phyloP scores from a whole-genome alignment of 148 eudicot species.

The Diospyros kaki region DNA sequence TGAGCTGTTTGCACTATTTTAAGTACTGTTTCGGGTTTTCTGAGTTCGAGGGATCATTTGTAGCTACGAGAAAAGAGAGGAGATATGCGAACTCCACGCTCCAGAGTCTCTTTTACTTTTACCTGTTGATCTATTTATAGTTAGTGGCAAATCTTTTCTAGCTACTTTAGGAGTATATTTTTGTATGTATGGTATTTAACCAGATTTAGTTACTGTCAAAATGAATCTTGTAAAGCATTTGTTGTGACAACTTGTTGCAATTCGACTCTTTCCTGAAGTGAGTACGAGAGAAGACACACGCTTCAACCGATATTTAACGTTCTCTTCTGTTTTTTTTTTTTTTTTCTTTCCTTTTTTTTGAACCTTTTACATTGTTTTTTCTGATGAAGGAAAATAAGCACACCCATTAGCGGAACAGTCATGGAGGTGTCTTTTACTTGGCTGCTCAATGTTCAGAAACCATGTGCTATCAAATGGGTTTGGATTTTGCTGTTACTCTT shows the following conservation, averaged over 20 bases:
- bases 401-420: conserved; percentile 13
- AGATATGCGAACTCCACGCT: no score
- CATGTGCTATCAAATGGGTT: conserved; percentile 27
- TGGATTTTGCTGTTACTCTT: conserved; percentile 31
- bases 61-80: no score
- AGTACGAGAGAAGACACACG: neutral
- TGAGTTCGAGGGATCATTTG: no score
- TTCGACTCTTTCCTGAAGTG: neutral
- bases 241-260: neutral
- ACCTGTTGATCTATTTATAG: no score
- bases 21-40: no score
- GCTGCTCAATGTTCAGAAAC: conserved; percentile 15
- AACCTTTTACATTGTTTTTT: no score
- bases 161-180: neutral
- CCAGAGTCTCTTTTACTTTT: no score
- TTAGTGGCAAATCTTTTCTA: no score
- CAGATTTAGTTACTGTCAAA: neutral
- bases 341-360: no score
- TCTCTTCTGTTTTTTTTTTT: neutral
- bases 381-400: conserved; percentile 27
- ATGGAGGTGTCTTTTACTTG: conserved; percentile 31
- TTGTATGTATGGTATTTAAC: neutral
- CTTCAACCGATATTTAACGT: neutral
- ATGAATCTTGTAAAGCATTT: neutral
- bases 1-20: no score